These are phyloP conservation scores for Nitzschia sp. DNA, from an alignment of 108 stramenopile genomes.

Conservation along the genomic window DNA sequence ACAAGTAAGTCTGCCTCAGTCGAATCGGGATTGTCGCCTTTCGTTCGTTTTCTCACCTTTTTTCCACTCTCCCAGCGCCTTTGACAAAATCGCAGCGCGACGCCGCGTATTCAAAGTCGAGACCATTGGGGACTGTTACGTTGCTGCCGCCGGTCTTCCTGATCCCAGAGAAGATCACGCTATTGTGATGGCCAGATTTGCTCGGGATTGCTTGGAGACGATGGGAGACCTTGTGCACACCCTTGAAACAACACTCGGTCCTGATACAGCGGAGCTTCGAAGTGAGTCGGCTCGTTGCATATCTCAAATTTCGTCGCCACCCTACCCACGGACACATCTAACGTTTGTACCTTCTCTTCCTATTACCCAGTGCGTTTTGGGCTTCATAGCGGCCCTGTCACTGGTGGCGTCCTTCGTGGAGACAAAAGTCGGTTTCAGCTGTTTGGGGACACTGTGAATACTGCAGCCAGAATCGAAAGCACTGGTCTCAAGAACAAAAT, in stretches of 20 bases:
- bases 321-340: too few relatives aligned
- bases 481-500: conserved; percentile 4
- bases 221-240: conserved; percentile 2
- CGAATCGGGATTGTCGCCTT: too few relatives aligned
- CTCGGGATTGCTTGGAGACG: conserved; percentile 10
- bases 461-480: too few relatives aligned
- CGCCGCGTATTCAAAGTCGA: conserved; percentile 10
- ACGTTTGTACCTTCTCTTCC: too few relatives aligned
- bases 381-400: conserved; percentile 8
- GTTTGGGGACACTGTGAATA: too few relatives aligned
- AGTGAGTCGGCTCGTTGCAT: conserved; percentile 6
- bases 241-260: conserved; percentile 9
- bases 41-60: too few relatives aligned
- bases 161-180: conserved; percentile 11
- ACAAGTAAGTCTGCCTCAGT: too few relatives aligned
- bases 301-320: too few relatives aligned
- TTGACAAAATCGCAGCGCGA: neutral
- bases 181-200: conserved; percentile 14
- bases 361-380: too few relatives aligned
- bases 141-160: conserved; percentile 3
- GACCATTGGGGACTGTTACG: too few relatives aligned
- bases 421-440: too few relatives aligned
- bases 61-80: too few relatives aligned
- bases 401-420: conserved; percentile 11
- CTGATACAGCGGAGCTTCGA: conserved; percentile 13